Percentiles rank a stretch among this genome's conserved stretches.
Conservation (phyloP, 352 stramenopile species). For the Peronospora farinosa region DNA sequence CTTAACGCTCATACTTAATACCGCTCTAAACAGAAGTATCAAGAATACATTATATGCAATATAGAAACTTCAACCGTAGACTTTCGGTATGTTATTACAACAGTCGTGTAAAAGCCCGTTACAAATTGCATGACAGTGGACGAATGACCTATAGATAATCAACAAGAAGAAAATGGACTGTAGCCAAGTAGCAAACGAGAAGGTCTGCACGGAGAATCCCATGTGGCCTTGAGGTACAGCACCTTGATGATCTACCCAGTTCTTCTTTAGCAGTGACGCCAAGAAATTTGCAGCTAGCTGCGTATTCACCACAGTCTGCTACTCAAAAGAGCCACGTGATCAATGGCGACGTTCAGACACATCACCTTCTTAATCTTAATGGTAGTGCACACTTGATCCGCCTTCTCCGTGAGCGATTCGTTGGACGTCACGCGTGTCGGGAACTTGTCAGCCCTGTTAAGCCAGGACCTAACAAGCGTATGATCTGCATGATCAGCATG, state of each 20-base stretch:
- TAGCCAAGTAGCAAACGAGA: slow-evolving; percentile 91
- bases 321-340: slow-evolving; percentile 92
- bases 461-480: slow-evolving; percentile 97
- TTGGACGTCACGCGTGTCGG: slow-evolving; percentile 89
- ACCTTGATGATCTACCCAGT: slow-evolving; percentile 99
- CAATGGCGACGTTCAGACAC: slow-evolving; percentile 98
- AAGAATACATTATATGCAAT: no score
- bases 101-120: no score
- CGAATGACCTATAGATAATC: no score
- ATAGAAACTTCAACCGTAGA: no score
- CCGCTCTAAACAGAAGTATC: no score
- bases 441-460: slow-evolving; percentile 99
- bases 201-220: slow-evolving; percentile 98
- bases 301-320: slow-evolving; percentile 97
- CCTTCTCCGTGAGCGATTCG: slow-evolving; percentile 97
- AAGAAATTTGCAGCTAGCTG: slow-evolving; percentile 98
- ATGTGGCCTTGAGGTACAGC: slow-evolving; percentile 99
- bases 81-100: no score
- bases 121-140: no score
- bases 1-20: no score
- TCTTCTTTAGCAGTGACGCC: slow-evolving; percentile 99
- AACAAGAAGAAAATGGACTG: no score
- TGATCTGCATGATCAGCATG: slow-evolving; percentile 99
- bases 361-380: slow-evolving; percentile 99
- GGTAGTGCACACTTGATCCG: slow-evolving; percentile 94